Evolutionary conservation across 192 early-diverging fungal genomes (phyloP).

Genomic region (Gaertneriomyces semiglobifer): DNA sequence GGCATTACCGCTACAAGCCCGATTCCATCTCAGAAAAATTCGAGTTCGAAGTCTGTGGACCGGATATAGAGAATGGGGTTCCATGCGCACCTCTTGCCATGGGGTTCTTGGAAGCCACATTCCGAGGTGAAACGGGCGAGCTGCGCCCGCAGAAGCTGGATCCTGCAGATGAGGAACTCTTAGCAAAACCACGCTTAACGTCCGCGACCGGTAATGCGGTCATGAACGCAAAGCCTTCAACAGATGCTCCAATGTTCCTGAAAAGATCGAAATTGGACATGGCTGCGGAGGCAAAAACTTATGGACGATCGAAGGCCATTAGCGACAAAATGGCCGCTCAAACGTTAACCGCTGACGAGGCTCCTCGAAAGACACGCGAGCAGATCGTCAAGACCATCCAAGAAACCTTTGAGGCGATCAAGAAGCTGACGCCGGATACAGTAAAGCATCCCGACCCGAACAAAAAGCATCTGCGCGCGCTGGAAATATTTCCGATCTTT

Average conservation of each 20-base stretch:
- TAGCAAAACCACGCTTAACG: constrained; percentile 5
- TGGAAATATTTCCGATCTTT: constrained; percentile 38
- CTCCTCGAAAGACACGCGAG: constrained; percentile 6
- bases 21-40: constrained; percentile 12
- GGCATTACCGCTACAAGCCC: constrained; percentile 30
- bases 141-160: constrained; percentile 6
- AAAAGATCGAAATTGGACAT: constrained; percentile 14
- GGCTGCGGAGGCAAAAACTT: constrained; percentile 22
- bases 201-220: not conserved
- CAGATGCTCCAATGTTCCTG: constrained; percentile 10
- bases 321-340: constrained; percentile 5
- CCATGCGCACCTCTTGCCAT: constrained; percentile 26
- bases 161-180: constrained; percentile 23
- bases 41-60: constrained; percentile 18
- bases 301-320: constrained; percentile 12
- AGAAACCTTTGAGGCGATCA: constrained; percentile 23
- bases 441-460: constrained; percentile 26
- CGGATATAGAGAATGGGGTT: constrained; percentile 31
- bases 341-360: too few relatives aligned
- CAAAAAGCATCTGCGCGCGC: constrained; percentile 15
- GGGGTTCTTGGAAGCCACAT: constrained; percentile 17
- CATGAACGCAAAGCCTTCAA: not conserved
- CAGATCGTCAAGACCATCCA: constrained; percentile 23
- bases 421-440: constrained; percentile 9
- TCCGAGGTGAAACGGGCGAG: constrained; percentile 12